These are phyloP conservation scores for Fusarium algeriense DNA, from an alignment of 2,329 filamentous ascomycete genomes.

Conservation along the genomic window DNA sequence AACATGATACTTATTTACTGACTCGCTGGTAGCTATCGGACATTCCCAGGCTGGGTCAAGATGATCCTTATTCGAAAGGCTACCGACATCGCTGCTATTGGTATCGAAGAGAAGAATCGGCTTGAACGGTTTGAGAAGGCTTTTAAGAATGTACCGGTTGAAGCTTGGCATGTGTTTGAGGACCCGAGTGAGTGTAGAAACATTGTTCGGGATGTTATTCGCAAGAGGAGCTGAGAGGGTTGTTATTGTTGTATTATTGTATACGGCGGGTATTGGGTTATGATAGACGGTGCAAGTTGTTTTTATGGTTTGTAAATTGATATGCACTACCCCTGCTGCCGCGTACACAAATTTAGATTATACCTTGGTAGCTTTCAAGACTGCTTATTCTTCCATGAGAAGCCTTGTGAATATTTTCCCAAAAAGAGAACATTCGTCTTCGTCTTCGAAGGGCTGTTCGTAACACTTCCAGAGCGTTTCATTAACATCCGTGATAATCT, in stretches of 20 bases:
- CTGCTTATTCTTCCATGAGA: background rate
- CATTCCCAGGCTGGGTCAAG: conserved; percentile 80
- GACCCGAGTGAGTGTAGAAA: conserved; percentile 73
- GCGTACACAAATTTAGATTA: background rate
- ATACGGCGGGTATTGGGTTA: background rate
- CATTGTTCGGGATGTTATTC: conserved; percentile 48
- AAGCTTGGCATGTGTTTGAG: conserved; percentile 85
- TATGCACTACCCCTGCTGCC: background rate
- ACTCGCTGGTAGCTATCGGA: conserved; percentile 62
- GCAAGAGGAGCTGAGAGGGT: conserved; percentile 13
- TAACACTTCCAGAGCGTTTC: background rate
- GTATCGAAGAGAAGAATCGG: conserved; percentile 80
- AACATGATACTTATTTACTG: conserved; percentile 10
- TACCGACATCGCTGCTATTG: conserved; percentile 74
- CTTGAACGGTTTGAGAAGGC: conserved; percentile 83
- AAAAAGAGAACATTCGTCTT: background rate
- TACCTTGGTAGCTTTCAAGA: background rate
- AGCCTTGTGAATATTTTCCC: background rate
- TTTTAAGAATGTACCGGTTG: conserved; percentile 78
- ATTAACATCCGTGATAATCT: background rate
- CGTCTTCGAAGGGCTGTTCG: too few relatives aligned
- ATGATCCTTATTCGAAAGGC: conserved; percentile 90
- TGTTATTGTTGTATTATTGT: background rate
- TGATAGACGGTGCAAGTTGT: background rate
- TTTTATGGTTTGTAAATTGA: background rate